Conservation (phyloP, 2,329 filamentous ascomycete species). For the Ceratocystis eucalypticola region DNA sequence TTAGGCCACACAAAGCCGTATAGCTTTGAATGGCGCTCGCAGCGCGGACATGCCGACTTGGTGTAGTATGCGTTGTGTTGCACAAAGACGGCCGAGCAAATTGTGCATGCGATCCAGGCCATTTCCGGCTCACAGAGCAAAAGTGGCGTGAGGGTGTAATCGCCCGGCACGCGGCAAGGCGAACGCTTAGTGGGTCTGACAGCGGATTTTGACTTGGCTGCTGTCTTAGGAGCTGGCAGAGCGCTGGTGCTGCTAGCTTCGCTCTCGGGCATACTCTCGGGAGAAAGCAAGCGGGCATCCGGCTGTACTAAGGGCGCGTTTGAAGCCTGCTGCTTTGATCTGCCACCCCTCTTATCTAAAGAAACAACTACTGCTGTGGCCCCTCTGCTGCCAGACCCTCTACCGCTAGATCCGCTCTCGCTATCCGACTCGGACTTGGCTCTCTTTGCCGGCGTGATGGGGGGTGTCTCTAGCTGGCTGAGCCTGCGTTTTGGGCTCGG, state of each 20-base stretch:
- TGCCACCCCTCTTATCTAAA: background rate
- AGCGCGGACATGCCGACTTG: conserved; percentile 72
- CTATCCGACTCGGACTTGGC: conserved; percentile 17
- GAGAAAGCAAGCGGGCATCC: background rate
- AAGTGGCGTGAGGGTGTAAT: conserved; percentile 69
- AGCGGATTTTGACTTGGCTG: background rate
- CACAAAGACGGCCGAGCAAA: conserved; percentile 70
- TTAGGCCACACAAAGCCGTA: conserved; percentile 96
- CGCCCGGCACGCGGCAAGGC: conserved; percentile 47
- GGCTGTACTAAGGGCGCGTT: background rate
- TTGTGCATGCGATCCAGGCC: conserved; percentile 81
- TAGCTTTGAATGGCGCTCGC: conserved; percentile 87
- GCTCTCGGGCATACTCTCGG: background rate
- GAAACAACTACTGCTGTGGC: background rate
- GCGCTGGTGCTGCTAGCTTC: background rate
- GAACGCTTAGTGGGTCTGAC: background rate
- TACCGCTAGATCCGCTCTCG: background rate
- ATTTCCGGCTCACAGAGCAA: conserved; percentile 61
- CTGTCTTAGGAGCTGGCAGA: no score
- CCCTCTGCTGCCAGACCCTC: background rate
- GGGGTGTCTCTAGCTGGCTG: conserved; percentile 8
- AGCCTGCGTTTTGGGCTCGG: conserved; percentile 17
- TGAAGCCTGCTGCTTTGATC: background rate
- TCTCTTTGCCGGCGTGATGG: conserved; percentile 11
- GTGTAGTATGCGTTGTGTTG: conserved; percentile 82